Evolutionary conservation across 75 land plant species (phyloP).

Genomic region (Selaginella tamariscina): DNA sequence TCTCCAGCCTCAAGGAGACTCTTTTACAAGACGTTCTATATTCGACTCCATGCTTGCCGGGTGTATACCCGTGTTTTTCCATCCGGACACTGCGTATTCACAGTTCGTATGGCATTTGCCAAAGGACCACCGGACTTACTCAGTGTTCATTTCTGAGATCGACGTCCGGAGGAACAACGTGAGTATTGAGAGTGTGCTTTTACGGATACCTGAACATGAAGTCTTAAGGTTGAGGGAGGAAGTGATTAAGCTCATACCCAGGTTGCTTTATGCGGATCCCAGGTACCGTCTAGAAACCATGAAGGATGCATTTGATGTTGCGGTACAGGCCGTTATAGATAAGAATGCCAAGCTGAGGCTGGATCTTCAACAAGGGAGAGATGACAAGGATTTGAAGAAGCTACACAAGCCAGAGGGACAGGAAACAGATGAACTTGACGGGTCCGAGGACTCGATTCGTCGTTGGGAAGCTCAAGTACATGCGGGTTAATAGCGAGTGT

Average conservation of each 20-base stretch:
- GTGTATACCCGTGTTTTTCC: constrained; percentile 94
- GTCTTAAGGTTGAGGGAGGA: constrained; percentile 68
- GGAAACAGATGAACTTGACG: neutral
- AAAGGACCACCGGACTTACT: constrained; percentile 44
- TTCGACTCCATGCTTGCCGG: constrained; percentile 96
- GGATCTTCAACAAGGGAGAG: neutral
- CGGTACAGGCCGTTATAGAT: constrained; percentile 59
- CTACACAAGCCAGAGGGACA: neutral
- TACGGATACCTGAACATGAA: constrained; percentile 37
- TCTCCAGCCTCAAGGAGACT: constrained; percentile 91
- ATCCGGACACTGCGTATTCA: constrained; percentile 68
- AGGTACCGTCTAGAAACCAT: constrained; percentile 40
- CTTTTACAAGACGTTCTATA: constrained; percentile 84
- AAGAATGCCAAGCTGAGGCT: constrained; percentile 7
- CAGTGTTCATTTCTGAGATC: constrained; percentile 75
- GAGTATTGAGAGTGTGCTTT: constrained; percentile 61
- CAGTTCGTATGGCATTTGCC: constrained; percentile 96
- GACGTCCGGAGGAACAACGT: constrained; percentile 47
- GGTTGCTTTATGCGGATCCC: constrained; percentile 77
- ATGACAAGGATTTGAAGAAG: neutral
- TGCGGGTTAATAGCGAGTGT: no score
- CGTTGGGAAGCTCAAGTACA: neutral
- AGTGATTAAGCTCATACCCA: constrained; percentile 73
- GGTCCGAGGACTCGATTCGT: neutral
- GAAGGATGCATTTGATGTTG: constrained; percentile 85